Percentiles rank a stretch among this genome's conserved stretches.
These are phyloP conservation scores for Ichthyophthirius multifiliis DNA, from an alignment of 169 alveolate genomes.

Conservation along the genomic window DNA sequence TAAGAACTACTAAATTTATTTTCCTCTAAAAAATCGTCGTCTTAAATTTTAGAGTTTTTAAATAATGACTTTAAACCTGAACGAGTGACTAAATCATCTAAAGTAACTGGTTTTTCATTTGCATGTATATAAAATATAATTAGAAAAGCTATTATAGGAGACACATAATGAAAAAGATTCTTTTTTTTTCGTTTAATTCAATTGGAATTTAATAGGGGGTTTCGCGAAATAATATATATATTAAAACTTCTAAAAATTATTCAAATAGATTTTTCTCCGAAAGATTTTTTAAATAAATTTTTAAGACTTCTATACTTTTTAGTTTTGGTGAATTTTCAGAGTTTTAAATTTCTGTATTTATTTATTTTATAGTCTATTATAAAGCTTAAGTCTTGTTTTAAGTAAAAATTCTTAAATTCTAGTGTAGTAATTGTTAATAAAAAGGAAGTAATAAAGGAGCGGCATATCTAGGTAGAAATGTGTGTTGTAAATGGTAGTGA, in stretches of 20 bases:
- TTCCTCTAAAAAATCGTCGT: too few species aligned
- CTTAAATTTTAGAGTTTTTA: conserved; percentile 1
- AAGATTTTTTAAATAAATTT: not conserved
- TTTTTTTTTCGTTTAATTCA: not conserved
- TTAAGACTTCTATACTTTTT: conserved; percentile 1
- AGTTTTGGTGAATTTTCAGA: not conserved
- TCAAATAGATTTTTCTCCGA: not conserved
- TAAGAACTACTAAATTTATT: too few species aligned
- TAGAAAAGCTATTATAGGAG: not conserved
- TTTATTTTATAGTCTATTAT: not conserved
- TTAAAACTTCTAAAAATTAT: not conserved
- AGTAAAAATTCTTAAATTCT: not conserved
- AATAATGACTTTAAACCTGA: not conserved
- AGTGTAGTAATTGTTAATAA: not conserved
- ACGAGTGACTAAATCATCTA: not conserved
- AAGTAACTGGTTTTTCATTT: not conserved
- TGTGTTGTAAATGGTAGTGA: not conserved
- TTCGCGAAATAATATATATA: not conserved
- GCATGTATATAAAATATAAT: conserved; percentile 8
- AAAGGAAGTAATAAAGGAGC: not conserved
- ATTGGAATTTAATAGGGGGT: not conserved
- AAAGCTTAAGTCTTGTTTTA: not conserved
- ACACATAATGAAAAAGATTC: conserved; percentile 2
- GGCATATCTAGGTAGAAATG: not conserved
- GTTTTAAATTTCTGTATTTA: not conserved